Conservation (phyloP, 257 asterid genomes). For the Solanum tacnaense region DNA sequence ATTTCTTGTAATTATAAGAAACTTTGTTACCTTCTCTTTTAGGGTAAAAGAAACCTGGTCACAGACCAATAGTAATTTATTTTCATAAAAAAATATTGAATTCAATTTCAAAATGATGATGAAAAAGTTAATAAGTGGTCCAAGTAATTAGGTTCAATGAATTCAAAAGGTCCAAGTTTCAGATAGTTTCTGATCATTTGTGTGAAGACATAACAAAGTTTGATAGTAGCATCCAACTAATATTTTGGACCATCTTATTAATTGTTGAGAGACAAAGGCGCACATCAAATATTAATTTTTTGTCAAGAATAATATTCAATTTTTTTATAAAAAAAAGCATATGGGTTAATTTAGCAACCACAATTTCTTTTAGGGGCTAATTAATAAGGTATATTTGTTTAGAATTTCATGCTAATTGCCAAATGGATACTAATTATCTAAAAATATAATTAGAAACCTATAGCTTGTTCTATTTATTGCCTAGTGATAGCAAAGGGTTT, state of each 20-base stretch:
- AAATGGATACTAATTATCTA: neutral
- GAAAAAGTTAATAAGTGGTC: neutral
- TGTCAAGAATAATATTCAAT: neutral
- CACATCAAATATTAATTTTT: neutral
- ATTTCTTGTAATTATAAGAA: conserved; percentile 3
- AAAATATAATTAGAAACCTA: neutral
- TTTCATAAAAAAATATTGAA: neutral
- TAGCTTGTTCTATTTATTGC: neutral
- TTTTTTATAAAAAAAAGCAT: neutral
- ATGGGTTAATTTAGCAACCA: neutral
- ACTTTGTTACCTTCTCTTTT: conserved; percentile 17
- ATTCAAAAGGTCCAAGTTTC: neutral
- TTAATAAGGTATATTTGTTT: neutral
- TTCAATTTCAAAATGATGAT: neutral
- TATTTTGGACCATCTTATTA: neutral
- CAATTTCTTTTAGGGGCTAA: neutral
- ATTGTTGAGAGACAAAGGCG: neutral
- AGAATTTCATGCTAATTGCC: neutral
- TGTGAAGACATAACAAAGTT: neutral
- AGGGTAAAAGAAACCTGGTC: conserved; percentile 20
- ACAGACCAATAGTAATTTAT: conserved; percentile 5
- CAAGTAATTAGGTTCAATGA: neutral
- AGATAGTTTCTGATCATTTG: neutral
- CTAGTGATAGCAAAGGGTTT: neutral
- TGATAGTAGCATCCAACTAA: conserved; percentile 3